phyloP scores from a whole-genome alignment of 2,329 filamentous ascomycete genomes.

The Colletotrichum musicola region DNA sequence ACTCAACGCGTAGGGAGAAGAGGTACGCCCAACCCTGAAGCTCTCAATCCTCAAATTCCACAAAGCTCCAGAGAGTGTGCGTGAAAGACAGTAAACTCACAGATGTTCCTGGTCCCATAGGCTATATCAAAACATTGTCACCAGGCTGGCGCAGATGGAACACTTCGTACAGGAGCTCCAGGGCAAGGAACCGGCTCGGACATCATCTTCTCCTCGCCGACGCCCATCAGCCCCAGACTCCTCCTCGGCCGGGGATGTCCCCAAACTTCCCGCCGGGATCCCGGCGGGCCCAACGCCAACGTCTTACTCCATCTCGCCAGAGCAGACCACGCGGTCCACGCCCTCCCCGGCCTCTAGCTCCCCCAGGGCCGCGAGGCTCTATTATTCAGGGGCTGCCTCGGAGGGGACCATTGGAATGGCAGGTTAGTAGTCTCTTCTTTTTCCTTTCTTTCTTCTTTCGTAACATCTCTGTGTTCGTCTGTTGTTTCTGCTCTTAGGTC shows the following conservation, averaged over 20 bases:
- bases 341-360: not conserved
- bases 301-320: not conserved
- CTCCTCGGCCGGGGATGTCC: not conserved
- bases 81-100: not conserved
- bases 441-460: slow-evolving; percentile 8
- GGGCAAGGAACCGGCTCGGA: not conserved
- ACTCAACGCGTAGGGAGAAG: not conserved
- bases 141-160: slow-evolving; percentile 20
- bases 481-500: not conserved
- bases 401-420: slow-evolving; percentile 12
- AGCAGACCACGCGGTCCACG: not conserved
- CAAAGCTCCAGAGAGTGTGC: too few species aligned
- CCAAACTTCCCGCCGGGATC: not conserved
- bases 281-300: not conserved
- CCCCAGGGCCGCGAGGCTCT: not conserved
- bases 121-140: slow-evolving; percentile 14
- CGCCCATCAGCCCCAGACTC: too few species aligned
- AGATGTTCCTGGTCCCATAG: not conserved
- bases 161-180: slow-evolving; percentile 13
- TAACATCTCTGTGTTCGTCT: too few species aligned
- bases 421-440: slow-evolving; percentile 29
- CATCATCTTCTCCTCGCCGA: not conserved
- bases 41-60: too few species aligned
- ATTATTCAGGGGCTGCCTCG: slow-evolving; percentile 15
- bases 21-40: not conserved